Base-by-base conservation (phyloP, 169 alveolate species). In the Plasmodium knowlesi region DNA sequence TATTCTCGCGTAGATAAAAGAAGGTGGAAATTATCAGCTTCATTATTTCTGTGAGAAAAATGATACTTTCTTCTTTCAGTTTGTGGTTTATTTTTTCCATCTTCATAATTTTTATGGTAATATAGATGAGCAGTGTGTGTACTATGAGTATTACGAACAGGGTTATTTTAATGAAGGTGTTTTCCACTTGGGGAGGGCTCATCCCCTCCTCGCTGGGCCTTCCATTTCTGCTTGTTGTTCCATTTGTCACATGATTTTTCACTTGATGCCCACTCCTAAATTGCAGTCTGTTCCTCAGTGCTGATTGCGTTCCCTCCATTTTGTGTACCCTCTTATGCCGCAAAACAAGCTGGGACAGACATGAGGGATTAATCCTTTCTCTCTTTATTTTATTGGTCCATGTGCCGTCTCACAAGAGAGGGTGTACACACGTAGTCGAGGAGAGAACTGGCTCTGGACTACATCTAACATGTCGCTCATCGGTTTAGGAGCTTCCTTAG, bases 31-130 rank as follows among this genome's bases (percentile, higher is more conserved):
- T 67, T 16, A 57, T 0, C 30, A 88, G 32, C 39, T 88, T 88
- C 25, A 88, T 61, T 39, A 88, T 61, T 80, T 88, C 94, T 79
- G 94, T 25, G 12, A 79, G 19, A 32, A 88, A 88, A 61, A 88
- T 79, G n/a, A 88, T 88, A 46, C 12, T 79, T 39, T 88, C 82
- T 78, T 88, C 78, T 72, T 79, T 76, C 34, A 88, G 32, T 25
- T 79, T 88, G 57, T 67, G 73, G 46, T 88, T 79, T 61, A 88
- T 79, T 3, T 88, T 88, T 41, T 78, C 25, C 28, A 41, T 53
- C 71, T 88, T 88, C 54, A 79, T 88, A 0, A 71, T 88, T 79
- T 88, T 79, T 61, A 88, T 67, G 28, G 82, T 22, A 6, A 61
- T 10, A 1, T 73, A 73, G 41, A 57, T 54, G 14, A 88, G 43